A percentile compares a stretch with the other conserved stretches of the same genome.
Evolutionary conservation across 2,329 filamentous ascomycete genomes (phyloP).

Genomic region (Aspergillus chevalieri): DNA sequence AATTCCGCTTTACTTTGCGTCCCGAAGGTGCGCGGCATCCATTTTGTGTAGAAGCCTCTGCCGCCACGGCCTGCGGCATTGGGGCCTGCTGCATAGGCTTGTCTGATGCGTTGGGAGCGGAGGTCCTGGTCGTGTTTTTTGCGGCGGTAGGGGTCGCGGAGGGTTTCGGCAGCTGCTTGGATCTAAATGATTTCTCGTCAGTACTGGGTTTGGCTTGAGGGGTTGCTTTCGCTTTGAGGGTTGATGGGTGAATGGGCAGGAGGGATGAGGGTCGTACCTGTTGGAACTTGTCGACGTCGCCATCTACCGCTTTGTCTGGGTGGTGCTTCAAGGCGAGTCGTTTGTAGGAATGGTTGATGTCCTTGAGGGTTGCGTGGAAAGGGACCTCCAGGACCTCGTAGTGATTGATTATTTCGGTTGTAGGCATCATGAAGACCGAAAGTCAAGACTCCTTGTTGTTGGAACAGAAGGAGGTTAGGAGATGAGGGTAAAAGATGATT

Average conservation of each 20-base stretch:
- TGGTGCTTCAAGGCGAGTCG: constrained; percentile 29
- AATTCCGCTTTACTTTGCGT: background rate
- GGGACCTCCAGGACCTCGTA: constrained; percentile 25
- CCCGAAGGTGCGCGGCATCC: background rate
- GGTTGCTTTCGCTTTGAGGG: background rate
- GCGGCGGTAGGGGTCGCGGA: constrained; percentile 24
- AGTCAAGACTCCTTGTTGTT: background rate
- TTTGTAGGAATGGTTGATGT: constrained; percentile 31
- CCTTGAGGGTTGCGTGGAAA: constrained; percentile 18
- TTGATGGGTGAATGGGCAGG: background rate
- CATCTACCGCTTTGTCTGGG: constrained; percentile 25
- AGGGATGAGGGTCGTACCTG: constrained; percentile 11
- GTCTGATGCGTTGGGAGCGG: background rate
- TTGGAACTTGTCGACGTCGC: constrained; percentile 14
- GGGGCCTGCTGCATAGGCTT: background rate
- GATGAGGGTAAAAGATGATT: no score
- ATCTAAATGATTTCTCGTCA: constrained; percentile 16
- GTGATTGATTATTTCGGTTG: constrained; percentile 9
- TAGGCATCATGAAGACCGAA: constrained; percentile 5
- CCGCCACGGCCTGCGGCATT: no score
- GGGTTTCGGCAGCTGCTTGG: constrained; percentile 27
- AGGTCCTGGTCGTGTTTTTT: constrained; percentile 17
- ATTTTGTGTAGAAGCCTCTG: background rate
- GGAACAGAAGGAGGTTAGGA: background rate
- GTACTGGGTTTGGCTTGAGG: background rate